A percentile compares a stretch with the other conserved stretches of the same genome.
Conservation (phyloP, 495 filamentous ascomycete species). For the Physcia stellaris region DNA sequence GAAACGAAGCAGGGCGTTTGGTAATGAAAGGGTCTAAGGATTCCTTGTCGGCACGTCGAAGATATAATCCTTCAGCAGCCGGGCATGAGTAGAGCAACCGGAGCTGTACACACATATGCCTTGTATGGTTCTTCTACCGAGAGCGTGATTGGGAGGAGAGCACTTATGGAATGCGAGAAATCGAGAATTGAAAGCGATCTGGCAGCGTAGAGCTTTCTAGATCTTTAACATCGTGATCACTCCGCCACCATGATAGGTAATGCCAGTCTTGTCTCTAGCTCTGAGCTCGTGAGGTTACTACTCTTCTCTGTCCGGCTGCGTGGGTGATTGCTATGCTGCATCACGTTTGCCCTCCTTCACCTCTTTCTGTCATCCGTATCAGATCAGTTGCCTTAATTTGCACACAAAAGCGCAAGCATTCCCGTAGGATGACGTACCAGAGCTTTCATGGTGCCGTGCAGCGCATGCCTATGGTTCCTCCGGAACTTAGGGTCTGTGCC, state of each 20-base stretch:
- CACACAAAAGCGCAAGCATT: no score
- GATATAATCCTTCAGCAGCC: slow-evolving; percentile 85
- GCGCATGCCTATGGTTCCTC: slow-evolving; percentile 97
- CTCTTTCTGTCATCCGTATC: slow-evolving; percentile 99
- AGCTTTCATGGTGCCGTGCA: slow-evolving; percentile 95
- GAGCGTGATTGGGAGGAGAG: not conserved
- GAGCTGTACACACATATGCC: slow-evolving; percentile 99
- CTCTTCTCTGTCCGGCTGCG: slow-evolving; percentile 15
- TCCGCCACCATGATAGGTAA: no score
- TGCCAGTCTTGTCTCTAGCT: no score
- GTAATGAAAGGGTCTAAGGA: slow-evolving; percentile 62
- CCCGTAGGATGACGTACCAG: slow-evolving; percentile 63
- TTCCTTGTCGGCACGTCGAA: slow-evolving; percentile 71
- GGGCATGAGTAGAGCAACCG: slow-evolving; percentile 58
- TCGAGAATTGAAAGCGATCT: not conserved
- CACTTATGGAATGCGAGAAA: slow-evolving; percentile 3
- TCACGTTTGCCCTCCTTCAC: slow-evolving; percentile 92
- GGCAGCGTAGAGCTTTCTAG: no score
- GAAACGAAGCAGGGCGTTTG: slow-evolving; percentile 65
- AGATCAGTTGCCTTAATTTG: no score
- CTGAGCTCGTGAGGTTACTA: no score
- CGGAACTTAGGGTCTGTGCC: slow-evolving; percentile 99
- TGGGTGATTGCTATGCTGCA: slow-evolving; percentile 47
- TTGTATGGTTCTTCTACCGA: slow-evolving; percentile 9
- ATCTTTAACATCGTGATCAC: no score